Evolutionary conservation across 2,329 filamentous ascomycete species (phyloP), one percentile per base, ranked within the genome.

Genomic region (Cladophialophora bantiana): DNA sequence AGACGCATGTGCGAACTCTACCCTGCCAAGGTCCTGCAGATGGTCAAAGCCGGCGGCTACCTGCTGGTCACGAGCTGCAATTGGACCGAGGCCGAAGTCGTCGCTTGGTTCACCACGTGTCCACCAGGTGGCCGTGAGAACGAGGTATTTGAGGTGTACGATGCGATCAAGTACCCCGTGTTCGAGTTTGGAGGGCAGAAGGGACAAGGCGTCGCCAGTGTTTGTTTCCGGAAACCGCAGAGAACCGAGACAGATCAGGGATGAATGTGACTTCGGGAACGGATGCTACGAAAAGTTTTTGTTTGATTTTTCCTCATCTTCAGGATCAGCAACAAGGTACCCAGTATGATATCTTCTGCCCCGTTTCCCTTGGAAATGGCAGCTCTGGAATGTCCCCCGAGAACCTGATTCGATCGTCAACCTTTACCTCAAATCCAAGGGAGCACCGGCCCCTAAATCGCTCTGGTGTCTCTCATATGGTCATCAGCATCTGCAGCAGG

Each of bases 51-150:
- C 0, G 90, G 89, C 1, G 92, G 92, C 0, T 83, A 92, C 31
- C 86, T 98, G 73, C 79, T 97, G 67, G 87, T 99, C 62, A 98
- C 95, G 62, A 97, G 93, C 78, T 99, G 95, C 78, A 99, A 99
- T 80, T 99, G 95, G 95, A 98, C 94, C 1, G 93, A 95, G 81
- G 86, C 88, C 48, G 95, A 99, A 82, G 80, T 99, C 74, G 83
- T 85, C 67, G 80, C 80, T 15, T 98, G 94, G 93, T 95, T 98
- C 76, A 88, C 85, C 59, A 81, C 2, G 78, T 67, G 20, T 69
- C 71, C 18, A 50, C 7, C 18, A 42, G 38, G 38, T 6, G 20
- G 45, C 18, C 2, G 15, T 3, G 18, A 20, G 7, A 26, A 13
- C 45, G 40, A 42, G 12, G 50, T 40, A 58, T 83, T 96, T 72